Evolutionary conservation across 2,329 filamentous ascomycete genomes (phyloP).

Genomic region (Aspergillus sp.): DNA sequence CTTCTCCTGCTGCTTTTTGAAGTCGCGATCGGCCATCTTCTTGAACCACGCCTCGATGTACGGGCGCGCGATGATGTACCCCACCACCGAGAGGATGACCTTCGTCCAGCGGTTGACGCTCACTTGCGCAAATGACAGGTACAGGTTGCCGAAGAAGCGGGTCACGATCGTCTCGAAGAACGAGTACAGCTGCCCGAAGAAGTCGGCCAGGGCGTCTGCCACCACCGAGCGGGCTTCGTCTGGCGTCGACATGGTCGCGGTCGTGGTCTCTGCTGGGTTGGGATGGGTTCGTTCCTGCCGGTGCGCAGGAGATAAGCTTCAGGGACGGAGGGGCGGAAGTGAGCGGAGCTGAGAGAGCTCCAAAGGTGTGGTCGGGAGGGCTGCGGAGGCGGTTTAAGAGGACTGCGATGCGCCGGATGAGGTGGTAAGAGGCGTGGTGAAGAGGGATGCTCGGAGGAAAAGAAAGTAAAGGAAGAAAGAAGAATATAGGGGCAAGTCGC

Average conservation of each 20-base stretch:
- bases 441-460: neutral
- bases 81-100: slow-evolving; percentile 68
- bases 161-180: slow-evolving; percentile 22
- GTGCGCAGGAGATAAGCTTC: neutral
- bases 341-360: neutral
- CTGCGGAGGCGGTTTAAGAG: neutral
- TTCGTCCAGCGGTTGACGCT: slow-evolving; percentile 57
- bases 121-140: slow-evolving; percentile 44
- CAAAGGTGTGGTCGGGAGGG: neutral
- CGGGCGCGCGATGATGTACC: slow-evolving; percentile 71
- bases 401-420: neutral
- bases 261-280: neutral
- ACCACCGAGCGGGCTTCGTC: slow-evolving; percentile 23
- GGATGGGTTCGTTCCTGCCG: neutral
- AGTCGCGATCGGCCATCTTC: slow-evolving; percentile 48
- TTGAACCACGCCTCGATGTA: slow-evolving; percentile 69
- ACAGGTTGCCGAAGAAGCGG: slow-evolving; percentile 41
- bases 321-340: neutral
- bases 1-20: slow-evolving; percentile 50
- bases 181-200: slow-evolving; percentile 29
- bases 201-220: slow-evolving; percentile 28
- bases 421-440: neutral
- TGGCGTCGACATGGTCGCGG: slow-evolving; percentile 20
- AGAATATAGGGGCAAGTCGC: neutral
- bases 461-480: neutral